Conservation (phyloP, 257 asterid species). For the Solanum dulcamara region DNA sequence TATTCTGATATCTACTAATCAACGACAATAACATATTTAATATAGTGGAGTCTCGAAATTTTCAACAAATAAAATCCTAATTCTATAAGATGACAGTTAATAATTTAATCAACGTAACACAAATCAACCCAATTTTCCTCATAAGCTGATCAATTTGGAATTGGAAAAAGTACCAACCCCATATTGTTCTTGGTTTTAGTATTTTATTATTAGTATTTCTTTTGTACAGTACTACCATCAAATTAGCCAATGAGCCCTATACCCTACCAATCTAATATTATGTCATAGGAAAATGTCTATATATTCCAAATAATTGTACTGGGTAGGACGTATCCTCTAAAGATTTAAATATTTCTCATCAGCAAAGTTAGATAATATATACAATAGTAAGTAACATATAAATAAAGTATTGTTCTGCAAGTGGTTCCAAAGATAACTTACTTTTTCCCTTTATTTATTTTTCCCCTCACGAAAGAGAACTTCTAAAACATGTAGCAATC, state of each 20-base stretch:
- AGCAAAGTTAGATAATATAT: background rate
- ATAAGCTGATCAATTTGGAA: background rate
- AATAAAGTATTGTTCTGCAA: background rate
- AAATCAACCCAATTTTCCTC: background rate
- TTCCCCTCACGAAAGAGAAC: background rate
- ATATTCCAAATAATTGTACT: background rate
- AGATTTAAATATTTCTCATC: background rate
- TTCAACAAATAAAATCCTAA: background rate
- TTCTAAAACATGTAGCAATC: background rate
- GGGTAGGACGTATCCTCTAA: conserved; percentile 1
- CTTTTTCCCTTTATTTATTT: background rate
- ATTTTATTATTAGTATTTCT: background rate
- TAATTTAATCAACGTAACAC: background rate
- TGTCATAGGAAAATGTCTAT: background rate
- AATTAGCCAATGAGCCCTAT: background rate
- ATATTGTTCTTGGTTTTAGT: background rate
- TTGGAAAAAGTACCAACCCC: background rate
- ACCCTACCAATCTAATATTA: background rate
- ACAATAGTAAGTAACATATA: background rate
- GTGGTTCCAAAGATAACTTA: background rate
- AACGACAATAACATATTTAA: background rate
- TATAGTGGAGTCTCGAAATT: background rate
- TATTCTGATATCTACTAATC: background rate
- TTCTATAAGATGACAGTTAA: background rate
- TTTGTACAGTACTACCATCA: background rate